Percentiles rank a stretch among this genome's conserved stretches.
Conservation (phyloP, 108 stramenopile species). For the Fistulifera solaris region DNA sequence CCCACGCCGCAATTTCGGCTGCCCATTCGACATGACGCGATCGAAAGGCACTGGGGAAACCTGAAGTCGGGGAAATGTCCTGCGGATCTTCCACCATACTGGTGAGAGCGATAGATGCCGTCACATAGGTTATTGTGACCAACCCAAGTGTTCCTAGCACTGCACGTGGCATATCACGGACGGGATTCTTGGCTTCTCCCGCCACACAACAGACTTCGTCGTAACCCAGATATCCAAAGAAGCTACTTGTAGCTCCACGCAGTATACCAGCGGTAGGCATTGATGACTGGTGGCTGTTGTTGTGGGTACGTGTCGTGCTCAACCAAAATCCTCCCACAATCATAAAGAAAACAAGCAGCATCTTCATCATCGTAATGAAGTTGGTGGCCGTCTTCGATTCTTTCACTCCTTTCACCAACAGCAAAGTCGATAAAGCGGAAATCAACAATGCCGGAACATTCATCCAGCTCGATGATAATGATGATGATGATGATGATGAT, state of each 20-base stretch:
- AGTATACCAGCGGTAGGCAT: constrained; percentile 27
- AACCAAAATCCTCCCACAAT: constrained; percentile 71
- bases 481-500: too few relatives aligned
- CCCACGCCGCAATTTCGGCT: constrained; percentile 45
- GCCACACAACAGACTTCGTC: constrained; percentile 86
- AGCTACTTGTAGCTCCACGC: constrained; percentile 62
- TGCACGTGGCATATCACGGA: constrained; percentile 63
- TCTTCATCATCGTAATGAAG: constrained; percentile 71
- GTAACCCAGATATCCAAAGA: constrained; percentile 92
- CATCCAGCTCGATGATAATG: constrained; percentile 4
- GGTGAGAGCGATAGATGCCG: constrained; percentile 68
- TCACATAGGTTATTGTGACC: constrained; percentile 63
- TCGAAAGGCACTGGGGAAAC: constrained; percentile 68
- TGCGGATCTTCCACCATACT: constrained; percentile 74
- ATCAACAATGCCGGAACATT: constrained; percentile 60
- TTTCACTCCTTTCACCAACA: constrained; percentile 66
- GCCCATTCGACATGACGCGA: constrained; percentile 48
- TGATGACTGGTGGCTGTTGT: constrained; percentile 39
- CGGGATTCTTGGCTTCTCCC: constrained; percentile 76
- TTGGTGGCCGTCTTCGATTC: constrained; percentile 73
- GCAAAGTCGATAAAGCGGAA: constrained; percentile 30
- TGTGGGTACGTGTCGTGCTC: constrained; percentile 45
- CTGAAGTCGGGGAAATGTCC: constrained; percentile 45
- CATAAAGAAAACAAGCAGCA: constrained; percentile 77
- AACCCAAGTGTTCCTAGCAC: constrained; percentile 61